Evolutionary conservation across 1,284 basidiomycete species (phyloP).

Genomic region (Microbotryum lychnidis-dioicae): DNA sequence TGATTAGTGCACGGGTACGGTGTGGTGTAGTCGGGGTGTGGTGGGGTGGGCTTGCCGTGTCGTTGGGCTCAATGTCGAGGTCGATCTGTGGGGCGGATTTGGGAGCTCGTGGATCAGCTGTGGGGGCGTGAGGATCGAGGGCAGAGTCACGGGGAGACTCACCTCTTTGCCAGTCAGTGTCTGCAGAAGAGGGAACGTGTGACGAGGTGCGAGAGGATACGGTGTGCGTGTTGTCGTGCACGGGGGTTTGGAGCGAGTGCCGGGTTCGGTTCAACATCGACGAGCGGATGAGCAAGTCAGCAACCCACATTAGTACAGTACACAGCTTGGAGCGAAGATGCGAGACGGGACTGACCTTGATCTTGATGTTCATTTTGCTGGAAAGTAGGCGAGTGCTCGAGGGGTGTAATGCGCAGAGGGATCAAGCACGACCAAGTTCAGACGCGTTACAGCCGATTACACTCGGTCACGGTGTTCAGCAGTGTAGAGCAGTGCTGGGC

Average conservation of each 20-base stretch:
- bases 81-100: conserved; percentile 59
- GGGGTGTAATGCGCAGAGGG: too few species aligned
- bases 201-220: conserved; percentile 13
- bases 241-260: too few species aligned
- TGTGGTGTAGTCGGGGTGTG: neutral
- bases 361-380: conserved; percentile 63
- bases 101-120: conserved; percentile 3
- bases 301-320: neutral
- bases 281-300: neutral
- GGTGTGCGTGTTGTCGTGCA: too few species aligned
- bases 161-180: conserved; percentile 91
- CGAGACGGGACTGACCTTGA: conserved; percentile 52
- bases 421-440: too few species aligned
- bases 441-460: too few species aligned
- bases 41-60: conserved; percentile 55
- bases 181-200: conserved; percentile 42
- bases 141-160: conserved; percentile 29
- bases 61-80: conserved; percentile 86
- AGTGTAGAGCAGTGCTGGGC: too few species aligned
- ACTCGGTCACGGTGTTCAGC: too few species aligned
- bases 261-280: neutral
- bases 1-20: neutral
- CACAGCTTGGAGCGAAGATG: neutral
- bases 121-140: neutral
- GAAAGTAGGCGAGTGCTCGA: neutral